These are phyloP conservation scores for Podosphaera fusca DNA, from an alignment of 2,329 filamentous ascomycete species.

Conservation along the genomic window DNA sequence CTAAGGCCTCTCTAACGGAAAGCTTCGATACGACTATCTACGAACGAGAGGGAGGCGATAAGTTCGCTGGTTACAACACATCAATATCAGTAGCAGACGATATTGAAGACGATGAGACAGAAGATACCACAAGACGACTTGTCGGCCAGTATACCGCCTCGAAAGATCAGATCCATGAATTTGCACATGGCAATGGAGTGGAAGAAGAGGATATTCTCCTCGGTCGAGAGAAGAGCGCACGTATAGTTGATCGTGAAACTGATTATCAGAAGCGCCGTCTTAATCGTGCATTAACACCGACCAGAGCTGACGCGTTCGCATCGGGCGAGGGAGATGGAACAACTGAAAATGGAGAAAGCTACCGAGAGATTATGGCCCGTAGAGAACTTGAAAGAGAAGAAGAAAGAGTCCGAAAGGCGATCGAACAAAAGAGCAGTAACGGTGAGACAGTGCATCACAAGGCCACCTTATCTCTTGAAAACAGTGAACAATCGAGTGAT, in stretches of 20 bases:
- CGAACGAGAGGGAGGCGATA: slow-evolving; percentile 53
- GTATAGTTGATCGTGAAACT: slow-evolving; percentile 81
- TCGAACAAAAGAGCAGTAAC: slow-evolving; percentile 45
- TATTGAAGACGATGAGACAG: slow-evolving; percentile 43
- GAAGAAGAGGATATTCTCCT: slow-evolving; percentile 82
- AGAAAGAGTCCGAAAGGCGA: slow-evolving; percentile 57
- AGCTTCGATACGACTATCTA: slow-evolving; percentile 76
- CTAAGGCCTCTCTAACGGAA: slow-evolving; percentile 79
- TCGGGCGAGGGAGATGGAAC: slow-evolving; percentile 46
- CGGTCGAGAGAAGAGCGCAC: slow-evolving; percentile 65
- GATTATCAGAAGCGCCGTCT: slow-evolving; percentile 95
- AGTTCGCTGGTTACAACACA: slow-evolving; percentile 75
- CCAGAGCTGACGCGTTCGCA: slow-evolving; percentile 66
- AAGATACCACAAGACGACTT: slow-evolving; percentile 52
- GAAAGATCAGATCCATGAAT: slow-evolving; percentile 79
- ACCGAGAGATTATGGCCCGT: slow-evolving; percentile 74
- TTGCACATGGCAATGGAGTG: slow-evolving; percentile 60
- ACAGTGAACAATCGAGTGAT: slow-evolving; percentile 24
- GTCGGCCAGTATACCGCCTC: slow-evolving; percentile 94
- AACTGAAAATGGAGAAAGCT: slow-evolving; percentile 52
- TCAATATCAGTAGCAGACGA: slow-evolving; percentile 61
- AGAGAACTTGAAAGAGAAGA: slow-evolving; percentile 87
- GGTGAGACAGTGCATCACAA: slow-evolving; percentile 38
- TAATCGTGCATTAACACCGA: slow-evolving; percentile 67
- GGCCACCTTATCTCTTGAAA: slow-evolving; percentile 46